Conservation (phyloP, 2,329 filamentous ascomycete species). For the Endocalyx cinctus region DNA sequence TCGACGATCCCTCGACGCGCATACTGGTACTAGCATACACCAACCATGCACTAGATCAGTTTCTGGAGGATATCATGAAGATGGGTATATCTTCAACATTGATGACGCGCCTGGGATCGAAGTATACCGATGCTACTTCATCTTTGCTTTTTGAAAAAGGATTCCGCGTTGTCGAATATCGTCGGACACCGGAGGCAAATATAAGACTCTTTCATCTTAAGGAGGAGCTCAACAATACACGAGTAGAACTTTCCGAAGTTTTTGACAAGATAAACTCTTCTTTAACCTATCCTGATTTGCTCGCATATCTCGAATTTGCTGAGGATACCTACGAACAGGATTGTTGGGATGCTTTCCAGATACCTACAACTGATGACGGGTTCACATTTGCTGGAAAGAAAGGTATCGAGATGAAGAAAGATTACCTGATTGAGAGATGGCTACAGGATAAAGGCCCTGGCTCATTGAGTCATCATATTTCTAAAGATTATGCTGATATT, state of each 20-base stretch:
- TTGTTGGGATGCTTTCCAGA: conserved; percentile 51
- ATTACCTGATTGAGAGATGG: conserved; percentile 56
- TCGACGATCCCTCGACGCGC: conserved; percentile 38
- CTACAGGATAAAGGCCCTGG: conserved; percentile 37
- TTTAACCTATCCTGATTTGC: conserved; percentile 23
- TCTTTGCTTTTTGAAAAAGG: conserved; percentile 38
- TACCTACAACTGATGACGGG: conserved; percentile 39
- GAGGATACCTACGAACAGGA: conserved; percentile 42
- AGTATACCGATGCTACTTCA: conserved; percentile 43
- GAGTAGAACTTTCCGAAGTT: conserved; percentile 19
- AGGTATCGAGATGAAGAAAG: conserved; percentile 36
- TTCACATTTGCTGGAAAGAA: conserved; percentile 40
- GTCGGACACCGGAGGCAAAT: no score
- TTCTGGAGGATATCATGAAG: conserved; percentile 57
- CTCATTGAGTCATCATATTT: conserved; percentile 27
- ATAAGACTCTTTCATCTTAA: conserved; percentile 28
- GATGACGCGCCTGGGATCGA: conserved; percentile 60
- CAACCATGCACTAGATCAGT: conserved; percentile 61
- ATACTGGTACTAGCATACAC: conserved; percentile 64
- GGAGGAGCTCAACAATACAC: conserved; percentile 29
- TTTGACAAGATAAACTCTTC: conserved; percentile 10
- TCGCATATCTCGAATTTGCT: conserved; percentile 25
- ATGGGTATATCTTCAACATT: conserved; percentile 43
- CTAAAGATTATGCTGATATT: conserved; percentile 26
- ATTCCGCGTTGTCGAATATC: no score